Base-by-base conservation (phyloP, 306 rosid species). In the Cucumis cinereus region DNA sequence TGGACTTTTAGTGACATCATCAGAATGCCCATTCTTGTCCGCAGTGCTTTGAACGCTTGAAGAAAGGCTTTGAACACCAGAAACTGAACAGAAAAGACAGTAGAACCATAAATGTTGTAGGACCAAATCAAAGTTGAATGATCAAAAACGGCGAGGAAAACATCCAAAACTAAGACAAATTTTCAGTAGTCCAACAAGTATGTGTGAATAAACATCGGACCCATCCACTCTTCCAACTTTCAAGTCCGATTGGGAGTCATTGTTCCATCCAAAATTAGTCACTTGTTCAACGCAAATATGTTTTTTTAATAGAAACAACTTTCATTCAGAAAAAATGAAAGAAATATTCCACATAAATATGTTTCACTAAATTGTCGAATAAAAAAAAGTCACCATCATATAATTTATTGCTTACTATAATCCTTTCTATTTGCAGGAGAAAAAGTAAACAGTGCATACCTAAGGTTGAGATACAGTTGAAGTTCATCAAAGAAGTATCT, bases 31-130 rank as follows among this genome's bases (percentile, higher is more conserved):
- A 85, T 83, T 88, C 80, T 90, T 90, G 85, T 87, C 96, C 7
- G 92, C 91, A 82, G 93, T 90, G 85, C 97, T 89, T 80, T 89
- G 96, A 77, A 83, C 96, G 40, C 96, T 88, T 72, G 90, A 89
- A 73, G 91, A 88, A 71, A 86, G 88, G 87, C 98, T 90, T 80
- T 87, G 94, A 82, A 85, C 86, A 67, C 96, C 93, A 64, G 90
- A 86, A 84, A 79, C 96, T 89, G 85, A 60, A 83, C 77, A 79
- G 61, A 56, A 56, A 43, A 79, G 75, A 69, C 19, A 12, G 84
- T 38, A 58, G 52, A 63, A 52, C 26, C 28, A 57, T 68, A 23
- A 68, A 68, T 8, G 30, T 40, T n/a, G 6, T 38, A 68, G 36
- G 20, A 43, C 35, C 28, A 43, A 68, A 68, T 68, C 55, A 8